Conservation (phyloP, 2,329 filamentous ascomycete genomes). For the Fusarium falciforme region DNA sequence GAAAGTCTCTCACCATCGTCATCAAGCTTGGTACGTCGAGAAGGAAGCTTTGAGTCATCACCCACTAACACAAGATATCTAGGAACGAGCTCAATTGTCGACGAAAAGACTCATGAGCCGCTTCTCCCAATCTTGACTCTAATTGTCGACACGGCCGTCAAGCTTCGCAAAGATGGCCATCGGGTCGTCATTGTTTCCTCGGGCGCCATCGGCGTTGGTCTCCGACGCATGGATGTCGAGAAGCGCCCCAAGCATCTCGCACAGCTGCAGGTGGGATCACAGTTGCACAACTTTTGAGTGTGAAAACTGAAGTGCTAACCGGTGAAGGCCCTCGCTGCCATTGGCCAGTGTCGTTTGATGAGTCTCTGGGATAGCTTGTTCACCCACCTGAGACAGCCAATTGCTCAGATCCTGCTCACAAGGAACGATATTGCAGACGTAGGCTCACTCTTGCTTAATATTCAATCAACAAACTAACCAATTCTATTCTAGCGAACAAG, state of each 20-base stretch:
- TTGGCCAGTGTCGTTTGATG: constrained; percentile 95
- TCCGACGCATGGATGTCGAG: constrained; percentile 89
- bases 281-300: background rate
- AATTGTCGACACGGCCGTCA: constrained; percentile 94
- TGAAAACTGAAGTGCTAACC: constrained; percentile 18
- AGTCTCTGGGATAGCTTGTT: constrained; percentile 96
- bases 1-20: constrained; percentile 69
- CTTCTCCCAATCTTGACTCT: constrained; percentile 89
- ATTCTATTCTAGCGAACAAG: constrained; percentile 77
- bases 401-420: constrained; percentile 94
- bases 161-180: constrained; percentile 89
- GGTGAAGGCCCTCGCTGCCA: constrained; percentile 83
- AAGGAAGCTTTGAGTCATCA: constrained; percentile 17
- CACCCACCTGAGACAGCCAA: constrained; percentile 85
- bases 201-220: constrained; percentile 93
- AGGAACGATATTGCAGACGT: constrained; percentile 96
- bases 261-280: constrained; percentile 75
- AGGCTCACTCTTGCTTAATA: constrained; percentile 43
- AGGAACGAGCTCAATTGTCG: constrained; percentile 99
- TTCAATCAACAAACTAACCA: constrained; percentile 1
- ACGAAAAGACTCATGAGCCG: constrained; percentile 94
- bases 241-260: constrained; percentile 91
- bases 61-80: constrained; percentile 54
- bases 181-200: constrained; percentile 96
- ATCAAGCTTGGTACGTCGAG: constrained; percentile 82